These are phyloP conservation scores for Acorus gramineus DNA, from an alignment of 106 monocot genomes.

Conservation along the genomic window DNA sequence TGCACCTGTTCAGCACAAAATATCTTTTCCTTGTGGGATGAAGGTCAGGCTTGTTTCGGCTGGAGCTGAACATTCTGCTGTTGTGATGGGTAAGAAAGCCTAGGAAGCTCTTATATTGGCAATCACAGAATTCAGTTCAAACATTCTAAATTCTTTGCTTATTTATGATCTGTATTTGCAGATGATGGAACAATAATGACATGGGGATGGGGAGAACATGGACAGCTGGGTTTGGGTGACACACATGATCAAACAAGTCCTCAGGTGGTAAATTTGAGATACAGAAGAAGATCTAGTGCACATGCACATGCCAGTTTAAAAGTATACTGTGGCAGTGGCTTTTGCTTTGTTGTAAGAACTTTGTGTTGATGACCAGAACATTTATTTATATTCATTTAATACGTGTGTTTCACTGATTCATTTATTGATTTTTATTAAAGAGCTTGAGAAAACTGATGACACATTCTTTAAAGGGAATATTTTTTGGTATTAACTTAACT, in stretches of 20 bases:
- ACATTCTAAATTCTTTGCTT: not conserved
- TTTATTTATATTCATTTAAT: too few species aligned
- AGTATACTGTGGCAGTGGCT: slow-evolving; percentile 81
- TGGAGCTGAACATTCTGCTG: slow-evolving; percentile 80
- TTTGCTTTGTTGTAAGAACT: slow-evolving; percentile 36
- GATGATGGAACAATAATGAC: slow-evolving; percentile 57
- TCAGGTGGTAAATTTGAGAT: slow-evolving; percentile 22
- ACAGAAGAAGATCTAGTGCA: slow-evolving; percentile 1
- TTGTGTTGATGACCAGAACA: too few species aligned
- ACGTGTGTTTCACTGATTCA: too few species aligned
- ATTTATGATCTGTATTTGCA: slow-evolving; percentile 13
- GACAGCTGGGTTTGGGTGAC: slow-evolving; percentile 74
- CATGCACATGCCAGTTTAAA: slow-evolving; percentile 2
- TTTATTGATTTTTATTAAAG: too few species aligned
- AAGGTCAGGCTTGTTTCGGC: slow-evolving; percentile 51
- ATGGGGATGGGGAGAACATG: slow-evolving; percentile 97
- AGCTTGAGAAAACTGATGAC: too few species aligned
- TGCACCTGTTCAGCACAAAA: too few species aligned
- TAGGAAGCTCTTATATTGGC: not conserved
- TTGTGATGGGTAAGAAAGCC: slow-evolving; percentile 43
- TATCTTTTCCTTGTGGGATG: slow-evolving; percentile 23
- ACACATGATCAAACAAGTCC: slow-evolving; percentile 49
- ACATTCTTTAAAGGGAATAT: too few species aligned
- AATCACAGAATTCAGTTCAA: too few species aligned
- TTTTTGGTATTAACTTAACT: too few species aligned